Evolutionary conservation across 257 asterid genomes (phyloP).

Genomic region (Salvia miltiorrhiza): DNA sequence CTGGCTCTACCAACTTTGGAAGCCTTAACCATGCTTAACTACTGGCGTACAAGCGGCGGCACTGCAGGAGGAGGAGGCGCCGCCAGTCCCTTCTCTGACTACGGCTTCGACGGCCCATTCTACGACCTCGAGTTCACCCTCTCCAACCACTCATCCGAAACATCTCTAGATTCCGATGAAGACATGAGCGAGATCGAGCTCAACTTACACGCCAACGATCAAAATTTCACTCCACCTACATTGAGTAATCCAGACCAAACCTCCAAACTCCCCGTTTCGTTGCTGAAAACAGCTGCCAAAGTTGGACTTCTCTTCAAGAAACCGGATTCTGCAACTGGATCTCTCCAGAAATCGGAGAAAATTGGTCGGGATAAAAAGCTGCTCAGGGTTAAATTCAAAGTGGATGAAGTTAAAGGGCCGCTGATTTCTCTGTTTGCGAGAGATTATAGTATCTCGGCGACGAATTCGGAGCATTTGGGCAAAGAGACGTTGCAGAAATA

Average conservation of each 20-base stretch:
- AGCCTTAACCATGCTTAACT: slow-evolving; percentile 29
- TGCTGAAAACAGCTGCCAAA: slow-evolving; percentile 19
- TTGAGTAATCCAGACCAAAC: slow-evolving; percentile 9
- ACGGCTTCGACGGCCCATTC: slow-evolving; percentile 36
- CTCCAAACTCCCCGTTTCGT: slow-evolving; percentile 24
- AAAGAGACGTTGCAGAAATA: slow-evolving; percentile 58
- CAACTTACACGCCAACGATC: slow-evolving; percentile 1
- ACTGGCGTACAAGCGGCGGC: slow-evolving; percentile 28
- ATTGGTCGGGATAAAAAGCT: background rate
- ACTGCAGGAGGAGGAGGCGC: background rate
- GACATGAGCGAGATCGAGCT: slow-evolving; percentile 16
- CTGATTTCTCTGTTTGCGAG: slow-evolving; percentile 48
- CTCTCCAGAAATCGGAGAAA: background rate
- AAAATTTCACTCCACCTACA: background rate
- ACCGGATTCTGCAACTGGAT: background rate
- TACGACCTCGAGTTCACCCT: slow-evolving; percentile 36
- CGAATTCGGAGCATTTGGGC: slow-evolving; percentile 18
- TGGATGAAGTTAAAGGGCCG: slow-evolving; percentile 38
- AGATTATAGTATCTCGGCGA: slow-evolving; percentile 31
- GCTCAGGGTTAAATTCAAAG: slow-evolving; percentile 32
- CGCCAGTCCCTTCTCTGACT: slow-evolving; percentile 17
- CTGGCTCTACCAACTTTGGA: slow-evolving; percentile 50
- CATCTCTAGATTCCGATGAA: slow-evolving; percentile 6
- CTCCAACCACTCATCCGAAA: background rate
- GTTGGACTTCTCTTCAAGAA: slow-evolving; percentile 22